These are phyloP conservation scores for Calocera viscosa DNA, from an alignment of 768 basidiomycete genomes.

Conservation along the genomic window DNA sequence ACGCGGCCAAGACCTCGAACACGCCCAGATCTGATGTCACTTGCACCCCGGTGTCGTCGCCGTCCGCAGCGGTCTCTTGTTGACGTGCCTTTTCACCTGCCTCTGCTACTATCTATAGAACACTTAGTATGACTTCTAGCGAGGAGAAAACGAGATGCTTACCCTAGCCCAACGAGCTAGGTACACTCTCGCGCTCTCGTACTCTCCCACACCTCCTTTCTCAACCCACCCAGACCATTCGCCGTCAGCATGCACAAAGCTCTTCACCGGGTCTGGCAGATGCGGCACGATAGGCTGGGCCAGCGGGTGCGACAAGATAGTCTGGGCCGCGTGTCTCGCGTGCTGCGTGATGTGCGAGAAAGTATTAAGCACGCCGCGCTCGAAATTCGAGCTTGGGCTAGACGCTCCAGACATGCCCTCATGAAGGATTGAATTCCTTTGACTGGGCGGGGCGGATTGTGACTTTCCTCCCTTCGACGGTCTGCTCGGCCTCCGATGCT, in stretches of 20 bases:
- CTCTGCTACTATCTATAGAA: conserved; percentile 54
- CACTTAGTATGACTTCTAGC: neutral
- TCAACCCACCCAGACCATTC: conserved; percentile 86
- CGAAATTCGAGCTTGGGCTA: conserved; percentile 37
- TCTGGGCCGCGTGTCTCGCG: conserved; percentile 85
- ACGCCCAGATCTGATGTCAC: conserved; percentile 49
- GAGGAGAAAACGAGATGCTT: neutral
- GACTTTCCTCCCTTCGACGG: conserved; percentile 4
- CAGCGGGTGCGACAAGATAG: conserved; percentile 87
- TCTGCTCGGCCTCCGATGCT: conserved; percentile 54
- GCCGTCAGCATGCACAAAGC: conserved; percentile 77
- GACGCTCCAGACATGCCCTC: conserved; percentile 48
- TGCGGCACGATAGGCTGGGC: conserved; percentile 94
- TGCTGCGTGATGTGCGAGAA: conserved; percentile 90
- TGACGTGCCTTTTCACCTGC: conserved; percentile 85
- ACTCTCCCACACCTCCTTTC: conserved; percentile 85
- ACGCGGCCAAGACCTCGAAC: conserved; percentile 53
- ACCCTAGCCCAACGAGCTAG: conserved; percentile 87
- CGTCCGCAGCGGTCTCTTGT: conserved; percentile 53
- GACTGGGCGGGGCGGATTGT: conserved; percentile 42
- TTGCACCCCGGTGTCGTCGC: conserved; percentile 18
- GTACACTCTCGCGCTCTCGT: conserved; percentile 91
- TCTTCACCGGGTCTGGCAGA: conserved; percentile 85
- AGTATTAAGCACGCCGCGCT: conserved; percentile 78
- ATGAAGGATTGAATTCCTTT: conserved; percentile 66